Base-by-base conservation (phyloP, 192 early-diverging fungal species). In the Coemansia sp. region DNA sequence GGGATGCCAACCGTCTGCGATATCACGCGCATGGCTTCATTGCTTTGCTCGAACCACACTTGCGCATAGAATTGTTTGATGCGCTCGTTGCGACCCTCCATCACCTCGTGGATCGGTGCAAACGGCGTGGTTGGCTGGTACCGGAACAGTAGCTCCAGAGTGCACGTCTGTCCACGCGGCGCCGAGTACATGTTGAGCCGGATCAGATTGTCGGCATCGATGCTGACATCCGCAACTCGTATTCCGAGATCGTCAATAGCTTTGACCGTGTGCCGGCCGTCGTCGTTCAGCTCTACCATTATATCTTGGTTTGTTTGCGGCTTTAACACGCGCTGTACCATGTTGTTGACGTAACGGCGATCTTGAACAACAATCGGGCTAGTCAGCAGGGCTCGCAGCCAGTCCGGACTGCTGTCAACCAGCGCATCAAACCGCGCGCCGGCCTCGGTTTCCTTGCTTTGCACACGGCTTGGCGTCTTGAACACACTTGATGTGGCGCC, bases 351-450 rank as follows among this genome's bases (percentile, higher is more conserved):
- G 62, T 83, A 85, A 45, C 68, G 81, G 66, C 81, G 81, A 55
- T 83, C 87, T 64, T 93, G 91, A 15, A 92, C 87, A 31, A 93
- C 85, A 40, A 85, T 79, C 10, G 85, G 78, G 25, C 86, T 73
- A 0, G 84, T 87, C 52, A 97, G 66, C 32, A 97, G 65, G 0
- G 94, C 91, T 17, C 86, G 87, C 52, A 94, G 78, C 94, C 94
- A 97, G 21, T 72, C 84, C 56, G 78, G 82, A 12, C 84, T 62
- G 23, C 71, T 62, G n/a, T 90, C 90, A 39, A 88, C 85, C 30
- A 95, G 74, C 48, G 73, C 62, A 45, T 90, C 82, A 19, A 66
- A 45, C 64, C 64, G 59, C 8, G 51, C 49, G 2, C 42, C 51
- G 20, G 49, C 8, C 50, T 48, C 63, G 17, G 38, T 29, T 14